These are phyloP conservation scores for Pseudogymnoascus sp. DNA, from an alignment of 2,329 filamentous ascomycete species.

Conservation along the genomic window DNA sequence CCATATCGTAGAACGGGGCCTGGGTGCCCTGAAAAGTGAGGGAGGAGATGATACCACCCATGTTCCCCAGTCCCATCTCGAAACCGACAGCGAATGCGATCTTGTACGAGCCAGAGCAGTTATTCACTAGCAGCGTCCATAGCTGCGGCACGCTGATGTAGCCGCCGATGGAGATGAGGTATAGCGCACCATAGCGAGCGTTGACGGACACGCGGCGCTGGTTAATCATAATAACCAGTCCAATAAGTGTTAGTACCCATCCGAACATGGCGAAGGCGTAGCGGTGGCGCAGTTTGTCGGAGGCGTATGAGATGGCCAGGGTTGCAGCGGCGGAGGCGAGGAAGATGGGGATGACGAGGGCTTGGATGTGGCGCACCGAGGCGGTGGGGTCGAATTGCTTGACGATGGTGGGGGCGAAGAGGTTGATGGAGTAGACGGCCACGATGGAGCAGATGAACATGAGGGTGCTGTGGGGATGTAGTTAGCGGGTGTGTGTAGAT, in stretches of 20 bases:
- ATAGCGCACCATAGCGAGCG: constrained; percentile 36
- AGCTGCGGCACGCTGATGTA: constrained; percentile 58
- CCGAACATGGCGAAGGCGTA: constrained; percentile 29
- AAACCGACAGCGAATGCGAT: constrained; percentile 40
- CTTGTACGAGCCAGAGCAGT: constrained; percentile 55
- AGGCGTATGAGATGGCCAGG: constrained; percentile 27
- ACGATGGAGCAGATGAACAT: constrained; percentile 35
- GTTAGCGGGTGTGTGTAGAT: constrained; percentile 57
- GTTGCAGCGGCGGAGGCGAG: constrained; percentile 27
- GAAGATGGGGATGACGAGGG: constrained; percentile 34
- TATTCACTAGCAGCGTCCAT: constrained; percentile 56
- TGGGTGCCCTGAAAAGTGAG: constrained; percentile 57
- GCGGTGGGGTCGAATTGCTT: constrained; percentile 63
- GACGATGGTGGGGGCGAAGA: constrained; percentile 51
- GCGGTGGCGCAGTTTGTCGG: constrained; percentile 30
- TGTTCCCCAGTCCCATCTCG: constrained; percentile 59
- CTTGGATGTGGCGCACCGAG: constrained; percentile 50
- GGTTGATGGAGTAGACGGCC: constrained; percentile 44
- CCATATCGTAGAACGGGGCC: constrained; percentile 44
- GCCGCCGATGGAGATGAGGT: constrained; percentile 55
- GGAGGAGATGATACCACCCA: constrained; percentile 56
- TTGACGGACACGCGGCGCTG: constrained; percentile 16
- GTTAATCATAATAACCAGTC: constrained; percentile 30
- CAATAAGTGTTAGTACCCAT: constrained; percentile 24
- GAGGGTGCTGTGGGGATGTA: constrained; percentile 31